Conservation (phyloP, 441 rosid genomes). For the Populus hybrid region DNA sequence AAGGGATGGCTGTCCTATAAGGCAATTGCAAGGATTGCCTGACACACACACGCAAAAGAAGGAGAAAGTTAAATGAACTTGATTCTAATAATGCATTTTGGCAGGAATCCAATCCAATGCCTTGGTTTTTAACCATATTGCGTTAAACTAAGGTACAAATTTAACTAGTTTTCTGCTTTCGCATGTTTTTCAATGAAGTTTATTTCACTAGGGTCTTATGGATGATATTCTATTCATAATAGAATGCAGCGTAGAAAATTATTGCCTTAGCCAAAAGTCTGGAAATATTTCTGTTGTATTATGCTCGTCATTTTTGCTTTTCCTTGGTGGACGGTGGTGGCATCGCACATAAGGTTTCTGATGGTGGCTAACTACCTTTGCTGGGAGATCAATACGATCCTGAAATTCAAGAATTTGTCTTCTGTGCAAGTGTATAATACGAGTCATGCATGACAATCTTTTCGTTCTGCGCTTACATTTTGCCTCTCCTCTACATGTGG, state of each 20-base stretch:
- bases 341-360: neutral
- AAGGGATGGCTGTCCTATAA: slow-evolving; percentile 54
- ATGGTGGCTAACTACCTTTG: neutral
- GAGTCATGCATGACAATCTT: neutral
- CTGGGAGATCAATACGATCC: slow-evolving; percentile 2
- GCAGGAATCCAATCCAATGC: neutral
- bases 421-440: neutral
- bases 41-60: slow-evolving; percentile 11
- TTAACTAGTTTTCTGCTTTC: neutral
- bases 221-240: neutral
- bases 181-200: neutral
- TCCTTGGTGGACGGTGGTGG: neutral
- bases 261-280: neutral
- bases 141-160: neutral
- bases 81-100: slow-evolving; percentile 8
- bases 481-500: neutral
- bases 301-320: neutral
- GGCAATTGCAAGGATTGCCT: slow-evolving; percentile 57
- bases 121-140: neutral
- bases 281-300: neutral
- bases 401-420: slow-evolving; percentile 2
- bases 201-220: neutral
- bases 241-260: neutral
- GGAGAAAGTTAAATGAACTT: slow-evolving; percentile 10
- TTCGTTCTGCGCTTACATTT: neutral